A percentile compares a stretch with the other conserved stretches of the same genome.
phyloP scores from a whole-genome alignment of 1,284 basidiomycete species.

The Melampsora abietis-canadensis region DNA sequence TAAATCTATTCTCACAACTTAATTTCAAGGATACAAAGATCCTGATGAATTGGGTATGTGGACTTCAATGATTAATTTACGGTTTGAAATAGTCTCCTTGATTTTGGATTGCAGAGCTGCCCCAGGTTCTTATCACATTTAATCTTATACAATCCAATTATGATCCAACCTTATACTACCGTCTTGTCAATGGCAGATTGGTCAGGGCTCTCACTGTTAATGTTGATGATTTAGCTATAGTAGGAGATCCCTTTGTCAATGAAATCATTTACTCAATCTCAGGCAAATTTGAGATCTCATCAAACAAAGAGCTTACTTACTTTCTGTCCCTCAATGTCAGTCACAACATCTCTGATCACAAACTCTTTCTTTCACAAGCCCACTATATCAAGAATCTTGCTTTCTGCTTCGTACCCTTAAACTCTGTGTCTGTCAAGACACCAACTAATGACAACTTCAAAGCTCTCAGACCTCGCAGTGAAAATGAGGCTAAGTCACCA shows the following conservation, averaged over 20 bases:
- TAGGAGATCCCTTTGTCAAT: not conserved
- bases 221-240: not conserved
- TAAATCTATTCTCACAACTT: not conserved
- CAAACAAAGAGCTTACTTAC: not conserved
- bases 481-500: not conserved
- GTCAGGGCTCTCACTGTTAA: not conserved
- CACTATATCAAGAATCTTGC: slow-evolving; percentile 3
- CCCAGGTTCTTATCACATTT: no score
- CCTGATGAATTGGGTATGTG: slow-evolving; percentile 3
- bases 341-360: not conserved
- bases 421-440: not conserved
- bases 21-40: slow-evolving; percentile 1
- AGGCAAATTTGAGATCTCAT: no score
- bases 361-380: not conserved
- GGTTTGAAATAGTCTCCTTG: slow-evolving; percentile 9
- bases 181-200: no score
- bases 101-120: not conserved
- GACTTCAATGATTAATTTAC: not conserved
- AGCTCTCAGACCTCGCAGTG: not conserved
- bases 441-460: not conserved
- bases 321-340: slow-evolving; percentile 10
- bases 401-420: not conserved
- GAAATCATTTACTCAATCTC: not conserved
- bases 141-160: no score
- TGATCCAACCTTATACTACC: no score